These are phyloP conservation scores for Agrostemma githago DNA, from an alignment of 148 eudicot species.

Conservation along the genomic window DNA sequence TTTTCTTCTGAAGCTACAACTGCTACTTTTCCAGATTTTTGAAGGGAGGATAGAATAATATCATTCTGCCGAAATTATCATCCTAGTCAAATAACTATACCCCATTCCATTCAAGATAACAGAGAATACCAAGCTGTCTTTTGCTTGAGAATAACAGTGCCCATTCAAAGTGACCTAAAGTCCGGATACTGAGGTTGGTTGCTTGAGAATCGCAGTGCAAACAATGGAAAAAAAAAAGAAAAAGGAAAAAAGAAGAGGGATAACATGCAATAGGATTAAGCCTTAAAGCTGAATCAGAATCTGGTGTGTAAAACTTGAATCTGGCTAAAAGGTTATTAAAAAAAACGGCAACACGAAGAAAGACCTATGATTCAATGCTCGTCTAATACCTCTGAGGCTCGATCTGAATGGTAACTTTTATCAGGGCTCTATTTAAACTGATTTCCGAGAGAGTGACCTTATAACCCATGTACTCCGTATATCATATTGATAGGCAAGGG, in stretches of 20 bases:
- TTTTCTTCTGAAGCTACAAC: slow-evolving; percentile 98
- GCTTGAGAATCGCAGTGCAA: neutral
- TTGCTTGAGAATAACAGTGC: neutral
- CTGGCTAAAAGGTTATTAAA: too few species aligned
- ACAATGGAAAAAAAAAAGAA: neutral
- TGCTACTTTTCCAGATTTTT: slow-evolving; percentile 84
- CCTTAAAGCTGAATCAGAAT: too few species aligned
- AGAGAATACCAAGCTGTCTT: neutral
- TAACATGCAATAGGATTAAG: neutral
- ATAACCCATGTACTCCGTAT: neutral
- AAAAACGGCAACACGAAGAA: too few species aligned
- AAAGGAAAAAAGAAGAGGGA: too few species aligned
- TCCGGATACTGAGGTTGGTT: too few species aligned
- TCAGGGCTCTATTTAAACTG: neutral
- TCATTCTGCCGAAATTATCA: slow-evolving; percentile 62
- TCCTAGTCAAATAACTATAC: neutral
- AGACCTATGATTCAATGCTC: neutral
- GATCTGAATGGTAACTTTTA: neutral
- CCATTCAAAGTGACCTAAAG: neutral
- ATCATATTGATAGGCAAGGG: neutral
- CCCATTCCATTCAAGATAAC: neutral
- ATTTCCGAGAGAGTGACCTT: neutral
- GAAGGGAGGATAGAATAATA: slow-evolving; percentile 65
- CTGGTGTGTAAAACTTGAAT: too few species aligned
- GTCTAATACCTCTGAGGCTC: neutral